Evolutionary conservation across 2,329 filamentous ascomycete species (phyloP).

Genomic region (Penicillium sp.): DNA sequence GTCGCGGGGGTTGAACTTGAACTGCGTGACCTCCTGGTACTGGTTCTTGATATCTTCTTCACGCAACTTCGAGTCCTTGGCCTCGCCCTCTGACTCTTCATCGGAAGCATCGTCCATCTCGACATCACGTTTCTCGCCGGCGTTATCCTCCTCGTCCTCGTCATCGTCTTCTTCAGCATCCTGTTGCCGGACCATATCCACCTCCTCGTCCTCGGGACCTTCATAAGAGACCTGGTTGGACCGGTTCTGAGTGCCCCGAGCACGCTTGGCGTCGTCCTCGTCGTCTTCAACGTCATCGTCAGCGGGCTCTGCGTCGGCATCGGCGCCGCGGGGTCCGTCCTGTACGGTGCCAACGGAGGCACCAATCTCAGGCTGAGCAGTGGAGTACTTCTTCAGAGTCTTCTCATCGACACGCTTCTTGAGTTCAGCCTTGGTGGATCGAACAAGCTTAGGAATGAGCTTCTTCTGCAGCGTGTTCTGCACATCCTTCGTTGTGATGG

Average conservation of each 20-base stretch:
- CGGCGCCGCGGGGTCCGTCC: conserved; percentile 41
- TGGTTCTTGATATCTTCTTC: conserved; percentile 57
- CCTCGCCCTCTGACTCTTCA: conserved; percentile 37
- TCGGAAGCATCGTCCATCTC: conserved; percentile 26
- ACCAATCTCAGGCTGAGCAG: conserved; percentile 69
- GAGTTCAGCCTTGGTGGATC: conserved; percentile 64
- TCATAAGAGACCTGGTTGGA: conserved; percentile 79
- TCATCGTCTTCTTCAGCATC: conserved; percentile 49
- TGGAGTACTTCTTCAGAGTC: conserved; percentile 51
- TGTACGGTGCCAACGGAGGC: conserved; percentile 51
- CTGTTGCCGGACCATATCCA: conserved; percentile 61
- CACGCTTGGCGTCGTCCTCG: conserved; percentile 58
- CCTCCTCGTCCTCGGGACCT: conserved; percentile 84
- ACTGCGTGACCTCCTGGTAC: conserved; percentile 60
- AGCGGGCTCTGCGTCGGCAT: conserved; percentile 51
- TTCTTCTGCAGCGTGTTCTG: conserved; percentile 69
- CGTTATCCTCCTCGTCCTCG: no score
- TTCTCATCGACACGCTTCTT: conserved; percentile 63
- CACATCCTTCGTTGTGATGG: conserved; percentile 69
- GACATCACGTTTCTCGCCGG: conserved; percentile 42
- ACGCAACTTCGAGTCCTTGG: conserved; percentile 43
- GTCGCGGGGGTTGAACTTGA: conserved; percentile 72
- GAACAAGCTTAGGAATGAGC: conserved; percentile 64
- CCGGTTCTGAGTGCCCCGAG: conserved; percentile 59
- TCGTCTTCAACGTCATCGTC: conserved; percentile 69